Evolutionary conservation across 78 protist genomes (phyloP).

Genomic region (Chrysochromulina tobinii): DNA sequence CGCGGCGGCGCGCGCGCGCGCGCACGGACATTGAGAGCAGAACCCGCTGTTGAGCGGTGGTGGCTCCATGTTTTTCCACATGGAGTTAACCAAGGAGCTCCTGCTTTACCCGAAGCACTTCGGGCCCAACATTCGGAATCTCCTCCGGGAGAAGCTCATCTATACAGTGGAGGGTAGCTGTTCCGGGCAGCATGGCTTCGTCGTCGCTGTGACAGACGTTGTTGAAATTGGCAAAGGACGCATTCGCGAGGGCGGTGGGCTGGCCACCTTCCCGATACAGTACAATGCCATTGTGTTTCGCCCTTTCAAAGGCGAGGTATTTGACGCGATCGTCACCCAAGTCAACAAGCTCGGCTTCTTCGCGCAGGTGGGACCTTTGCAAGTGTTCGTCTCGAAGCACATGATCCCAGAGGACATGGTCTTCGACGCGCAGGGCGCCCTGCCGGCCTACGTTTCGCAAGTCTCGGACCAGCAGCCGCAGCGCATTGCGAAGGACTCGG

Average conservation of each 20-base stretch:
- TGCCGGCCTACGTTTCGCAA: background rate
- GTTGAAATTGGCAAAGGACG: conserved; percentile 51
- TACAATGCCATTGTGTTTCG: conserved; percentile 73
- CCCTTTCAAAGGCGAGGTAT: conserved; percentile 65
- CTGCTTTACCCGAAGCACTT: conserved; percentile 70
- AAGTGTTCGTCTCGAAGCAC: background rate
- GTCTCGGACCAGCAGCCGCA: background rate
- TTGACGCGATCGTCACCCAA: conserved; percentile 75
- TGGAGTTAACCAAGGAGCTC: conserved; percentile 55
- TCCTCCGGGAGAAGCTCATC: conserved; percentile 51
- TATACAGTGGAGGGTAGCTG: conserved; percentile 68
- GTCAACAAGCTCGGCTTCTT: conserved; percentile 47
- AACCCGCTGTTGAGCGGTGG: no score
- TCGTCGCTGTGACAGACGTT: background rate
- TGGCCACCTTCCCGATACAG: conserved; percentile 59
- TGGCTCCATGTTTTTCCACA: background rate
- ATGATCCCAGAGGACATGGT: background rate
- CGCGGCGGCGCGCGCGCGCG: no score
- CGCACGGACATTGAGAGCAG: no score
- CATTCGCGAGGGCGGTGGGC: conserved; percentile 66
- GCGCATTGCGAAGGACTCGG: background rate
- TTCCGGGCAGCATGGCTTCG: background rate
- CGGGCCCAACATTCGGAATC: conserved; percentile 65
- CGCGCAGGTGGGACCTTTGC: background rate
- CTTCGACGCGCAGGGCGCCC: background rate